Evolutionary conservation across 1,284 basidiomycete genomes (phyloP).

Genomic region (Mycena citricolor): DNA sequence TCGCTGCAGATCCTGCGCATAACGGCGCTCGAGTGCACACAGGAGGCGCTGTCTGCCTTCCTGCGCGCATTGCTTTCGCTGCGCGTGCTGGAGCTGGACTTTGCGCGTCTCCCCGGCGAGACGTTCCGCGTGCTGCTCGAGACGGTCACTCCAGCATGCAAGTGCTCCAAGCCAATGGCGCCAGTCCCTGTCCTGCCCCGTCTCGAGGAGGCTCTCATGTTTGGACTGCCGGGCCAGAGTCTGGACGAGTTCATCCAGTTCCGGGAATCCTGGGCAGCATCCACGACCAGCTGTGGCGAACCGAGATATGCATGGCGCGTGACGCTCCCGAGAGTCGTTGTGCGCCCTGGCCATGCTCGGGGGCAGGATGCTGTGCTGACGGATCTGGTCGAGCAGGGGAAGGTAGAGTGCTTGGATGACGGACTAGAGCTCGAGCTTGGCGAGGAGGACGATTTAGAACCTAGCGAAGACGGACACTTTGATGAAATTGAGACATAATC

Average conservation of each 20-base stretch:
- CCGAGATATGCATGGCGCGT: slow-evolving; percentile 3
- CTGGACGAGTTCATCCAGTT: slow-evolving; percentile 11
- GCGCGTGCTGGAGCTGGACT: slow-evolving; percentile 46
- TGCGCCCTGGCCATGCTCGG: slow-evolving; percentile 31
- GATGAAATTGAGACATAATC: too few relatives aligned
- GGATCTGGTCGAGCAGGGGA: slow-evolving; percentile 34
- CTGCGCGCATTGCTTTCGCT: slow-evolving; percentile 38
- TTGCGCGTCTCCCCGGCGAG: slow-evolving; percentile 34
- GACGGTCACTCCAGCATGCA: not conserved
- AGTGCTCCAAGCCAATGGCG: not conserved
- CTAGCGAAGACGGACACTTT: too few relatives aligned
- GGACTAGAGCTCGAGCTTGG: slow-evolving; percentile 26
- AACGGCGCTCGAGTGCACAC: slow-evolving; percentile 44
- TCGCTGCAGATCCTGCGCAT: slow-evolving; percentile 44
- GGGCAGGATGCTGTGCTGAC: slow-evolving; percentile 35
- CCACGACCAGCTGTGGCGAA: not conserved
- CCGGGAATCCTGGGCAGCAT: slow-evolving; percentile 7
- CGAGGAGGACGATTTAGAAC: slow-evolving; percentile 11
- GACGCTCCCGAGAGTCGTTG: slow-evolving; percentile 29
- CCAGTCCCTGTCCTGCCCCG: slow-evolving; percentile 14
- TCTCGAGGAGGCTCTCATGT: slow-evolving; percentile 19
- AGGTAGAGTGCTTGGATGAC: slow-evolving; percentile 24
- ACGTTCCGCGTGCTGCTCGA: slow-evolving; percentile 28
- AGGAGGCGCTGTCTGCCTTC: slow-evolving; percentile 38
- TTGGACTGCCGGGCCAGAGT: slow-evolving; percentile 13